These are phyloP conservation scores for Drechslera avenae DNA, from an alignment of 2,329 filamentous ascomycete genomes.

Conservation along the genomic window DNA sequence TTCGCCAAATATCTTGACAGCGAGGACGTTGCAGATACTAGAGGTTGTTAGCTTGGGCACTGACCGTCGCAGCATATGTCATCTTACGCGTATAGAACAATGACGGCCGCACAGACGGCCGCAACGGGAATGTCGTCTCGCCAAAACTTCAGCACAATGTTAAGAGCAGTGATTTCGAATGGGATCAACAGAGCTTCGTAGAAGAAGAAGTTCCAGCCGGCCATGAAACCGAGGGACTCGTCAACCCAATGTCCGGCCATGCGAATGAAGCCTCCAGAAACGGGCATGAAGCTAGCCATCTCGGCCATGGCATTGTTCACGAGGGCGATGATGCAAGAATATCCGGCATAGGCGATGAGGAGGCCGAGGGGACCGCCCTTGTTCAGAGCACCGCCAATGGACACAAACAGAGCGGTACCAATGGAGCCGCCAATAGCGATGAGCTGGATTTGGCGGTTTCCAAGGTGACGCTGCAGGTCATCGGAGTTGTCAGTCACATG, in stretches of 20 bases:
- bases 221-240: constrained; percentile 66
- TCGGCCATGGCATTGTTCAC: constrained; percentile 71
- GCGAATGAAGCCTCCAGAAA: constrained; percentile 67
- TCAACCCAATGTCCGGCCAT: constrained; percentile 69
- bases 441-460: constrained; percentile 49
- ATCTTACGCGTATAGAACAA: constrained; percentile 51
- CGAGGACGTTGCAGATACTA: constrained; percentile 55
- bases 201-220: constrained; percentile 59
- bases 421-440: constrained; percentile 51
- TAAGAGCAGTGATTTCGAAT: constrained; percentile 57
- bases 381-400: constrained; percentile 62
- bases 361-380: constrained; percentile 59
- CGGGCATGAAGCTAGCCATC: constrained; percentile 67
- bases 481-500: constrained; percentile 42
- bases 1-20: constrained; percentile 54
- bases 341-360: constrained; percentile 64
- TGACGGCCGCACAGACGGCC: constrained; percentile 49
- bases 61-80: not conserved
- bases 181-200: constrained; percentile 59
- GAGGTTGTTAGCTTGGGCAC: constrained; percentile 15
- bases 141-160: constrained; percentile 48
- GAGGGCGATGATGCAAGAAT: constrained; percentile 61
- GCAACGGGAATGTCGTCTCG: constrained; percentile 54
- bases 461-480: constrained; percentile 47
- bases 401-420: constrained; percentile 61